A percentile compares a stretch with the other conserved stretches of the same genome.
phyloP scores from a whole-genome alignment of 768 basidiomycete genomes.

The Ramaria sp. region DNA sequence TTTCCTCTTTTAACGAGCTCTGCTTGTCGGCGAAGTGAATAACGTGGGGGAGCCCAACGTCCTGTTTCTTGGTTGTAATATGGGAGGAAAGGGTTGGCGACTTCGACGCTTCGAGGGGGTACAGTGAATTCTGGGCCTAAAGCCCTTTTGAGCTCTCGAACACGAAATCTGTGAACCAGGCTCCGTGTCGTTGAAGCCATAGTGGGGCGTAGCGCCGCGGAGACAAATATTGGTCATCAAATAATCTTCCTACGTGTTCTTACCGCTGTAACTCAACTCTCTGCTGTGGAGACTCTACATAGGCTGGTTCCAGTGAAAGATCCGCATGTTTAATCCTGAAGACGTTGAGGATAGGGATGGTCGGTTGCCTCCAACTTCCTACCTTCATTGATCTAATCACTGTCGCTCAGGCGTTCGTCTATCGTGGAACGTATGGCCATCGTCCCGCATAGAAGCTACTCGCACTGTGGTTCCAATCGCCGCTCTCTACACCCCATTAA shows the following conservation, averaged over 20 bases:
- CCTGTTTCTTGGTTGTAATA: conserved; percentile 46
- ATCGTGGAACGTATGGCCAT: conserved; percentile 99
- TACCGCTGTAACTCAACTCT: neutral
- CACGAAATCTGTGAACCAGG: conserved; percentile 3
- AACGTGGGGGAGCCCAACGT: conserved; percentile 57
- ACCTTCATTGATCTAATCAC: neutral
- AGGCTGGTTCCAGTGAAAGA: neutral
- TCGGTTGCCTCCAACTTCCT: conserved; percentile 23
- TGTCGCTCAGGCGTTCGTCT: conserved; percentile 65
- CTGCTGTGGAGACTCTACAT: neutral
- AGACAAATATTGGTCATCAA: conserved; percentile 2
- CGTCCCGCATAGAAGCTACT: conserved; percentile 95
- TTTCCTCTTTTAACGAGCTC: conserved; percentile 68
- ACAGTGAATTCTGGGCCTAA: neutral
- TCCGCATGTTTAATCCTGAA: conserved; percentile 58
- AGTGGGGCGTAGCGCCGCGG: neutral
- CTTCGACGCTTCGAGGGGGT: conserved; percentile 10
- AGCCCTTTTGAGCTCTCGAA: conserved; percentile 4
- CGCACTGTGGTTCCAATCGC: conserved; percentile 96
- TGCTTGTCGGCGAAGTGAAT: conserved; percentile 68
- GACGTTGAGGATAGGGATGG: conserved; percentile 97
- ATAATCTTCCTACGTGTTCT: conserved; percentile 1
- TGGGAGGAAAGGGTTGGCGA: conserved; percentile 61
- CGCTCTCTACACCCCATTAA: conserved; percentile 94
- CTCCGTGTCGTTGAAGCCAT: neutral